Base-by-base conservation (phyloP, 2,329 filamentous ascomycete species). In the Mycosphaerella sp. region DNA sequence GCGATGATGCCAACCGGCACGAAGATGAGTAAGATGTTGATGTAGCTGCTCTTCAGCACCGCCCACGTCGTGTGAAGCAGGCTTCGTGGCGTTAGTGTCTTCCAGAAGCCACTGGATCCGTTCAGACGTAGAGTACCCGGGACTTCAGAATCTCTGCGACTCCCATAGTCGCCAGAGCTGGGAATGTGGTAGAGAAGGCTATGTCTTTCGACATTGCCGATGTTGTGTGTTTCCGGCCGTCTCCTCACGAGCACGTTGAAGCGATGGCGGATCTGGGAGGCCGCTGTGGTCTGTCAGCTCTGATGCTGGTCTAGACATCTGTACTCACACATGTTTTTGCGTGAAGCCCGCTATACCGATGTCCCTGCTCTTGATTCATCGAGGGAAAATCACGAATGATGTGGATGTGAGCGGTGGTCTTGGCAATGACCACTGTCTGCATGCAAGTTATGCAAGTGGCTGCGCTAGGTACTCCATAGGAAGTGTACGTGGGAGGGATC, bases 1-100 rank as follows among this genome's bases (percentile, higher is more conserved):
- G 85, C 82, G 50, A 83, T 65, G 57, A 91, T 86, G 56, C 86
- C 87, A 39, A 88, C 69, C 6, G 87, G 86, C 7, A 89, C 87
- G 65, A 85, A 83, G 56, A 89, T 75, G 59, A 93, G 83, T 49
- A 85, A 77, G 59, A 84, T 78, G 68, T 91, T 92, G 69, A 79
- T 82, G 69, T 76, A 77, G 68, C 74, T 77, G 71, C 74, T 77
- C 39, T 65, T 63, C 34, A 78, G 67, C 5, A 60, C 55, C 3
- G 54, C 51, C 55, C 55, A 55, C 0, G 51, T 34, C 3, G 58
- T 60, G 6, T 11, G 47, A 5, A 53, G 12, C 1, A 58, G 14
- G 21, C 45, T 32, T 26, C 39, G 45, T n/a, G 58, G 58, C 17
- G 38, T 34, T 14, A 55, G 32, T 34, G 26, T 45, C 31, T 38